Evolutionary conservation across 495 filamentous ascomycete genomes (phyloP).

Genomic region (Cladorrhinum samala): DNA sequence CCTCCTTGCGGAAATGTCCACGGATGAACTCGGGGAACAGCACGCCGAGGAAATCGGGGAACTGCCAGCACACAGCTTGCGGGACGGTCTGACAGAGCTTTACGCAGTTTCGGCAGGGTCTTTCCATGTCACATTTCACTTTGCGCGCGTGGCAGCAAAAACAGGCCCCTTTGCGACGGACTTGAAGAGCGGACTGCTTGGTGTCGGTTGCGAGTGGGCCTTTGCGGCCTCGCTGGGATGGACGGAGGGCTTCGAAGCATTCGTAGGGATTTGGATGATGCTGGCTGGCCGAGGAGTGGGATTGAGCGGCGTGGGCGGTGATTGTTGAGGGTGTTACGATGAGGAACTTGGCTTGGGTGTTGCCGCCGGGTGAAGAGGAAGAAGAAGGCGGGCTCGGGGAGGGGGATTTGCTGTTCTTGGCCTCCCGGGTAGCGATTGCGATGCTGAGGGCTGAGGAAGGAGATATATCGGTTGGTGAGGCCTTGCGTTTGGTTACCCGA

Average conservation of each 20-base stretch:
- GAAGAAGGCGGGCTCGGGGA: slow-evolving; percentile 12
- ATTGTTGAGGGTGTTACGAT: slow-evolving; percentile 43
- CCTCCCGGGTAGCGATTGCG: slow-evolving; percentile 22
- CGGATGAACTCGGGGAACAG: slow-evolving; percentile 46
- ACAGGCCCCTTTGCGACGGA: slow-evolving; percentile 42
- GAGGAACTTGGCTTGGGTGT: slow-evolving; percentile 34
- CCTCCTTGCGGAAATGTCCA: slow-evolving; percentile 37
- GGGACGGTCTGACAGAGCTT: slow-evolving; percentile 38
- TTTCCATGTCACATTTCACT: slow-evolving; percentile 41
- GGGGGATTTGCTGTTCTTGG: slow-evolving; percentile 14
- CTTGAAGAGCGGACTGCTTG: slow-evolving; percentile 42
- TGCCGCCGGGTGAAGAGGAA: slow-evolving; percentile 11
- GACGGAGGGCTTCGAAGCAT: slow-evolving; percentile 40
- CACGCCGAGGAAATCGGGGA: slow-evolving; percentile 37
- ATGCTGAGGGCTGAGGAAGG: slow-evolving; percentile 19
- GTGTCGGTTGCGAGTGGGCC: slow-evolving; percentile 41
- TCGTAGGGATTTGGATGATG: slow-evolving; percentile 41
- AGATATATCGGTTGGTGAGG: background rate
- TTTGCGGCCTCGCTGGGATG: slow-evolving; percentile 41
- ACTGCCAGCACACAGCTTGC: slow-evolving; percentile 42
- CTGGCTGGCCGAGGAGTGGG: background rate
- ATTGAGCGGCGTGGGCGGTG: slow-evolving; percentile 26
- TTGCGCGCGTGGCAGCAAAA: slow-evolving; percentile 46
- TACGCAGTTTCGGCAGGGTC: slow-evolving; percentile 43
- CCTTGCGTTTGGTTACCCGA: slow-evolving; percentile 1